Conservation (phyloP, 2,329 filamentous ascomycete genomes). For the Fusarium concolor region DNA sequence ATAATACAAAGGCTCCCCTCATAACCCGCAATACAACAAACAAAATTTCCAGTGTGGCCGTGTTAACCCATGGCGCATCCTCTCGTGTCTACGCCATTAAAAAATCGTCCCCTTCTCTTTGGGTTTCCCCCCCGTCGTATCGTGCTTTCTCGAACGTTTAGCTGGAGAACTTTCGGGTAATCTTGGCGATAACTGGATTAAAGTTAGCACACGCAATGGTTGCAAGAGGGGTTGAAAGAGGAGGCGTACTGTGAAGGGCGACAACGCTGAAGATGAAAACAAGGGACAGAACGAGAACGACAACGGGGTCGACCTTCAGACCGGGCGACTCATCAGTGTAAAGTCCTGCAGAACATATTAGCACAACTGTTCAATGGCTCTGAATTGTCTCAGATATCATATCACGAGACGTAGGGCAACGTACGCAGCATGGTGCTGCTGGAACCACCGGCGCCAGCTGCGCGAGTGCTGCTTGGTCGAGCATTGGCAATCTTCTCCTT, state of each 20-base stretch:
- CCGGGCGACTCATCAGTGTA: conserved; percentile 99
- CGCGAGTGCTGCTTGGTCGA: conserved; percentile 89
- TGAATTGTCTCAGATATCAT: background rate
- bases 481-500: conserved; percentile 97
- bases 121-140: conserved; percentile 23
- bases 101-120: conserved; percentile 33
- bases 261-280: conserved; percentile 99
- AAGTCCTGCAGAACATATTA: conserved; percentile 69
- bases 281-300: conserved; percentile 94
- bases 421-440: conserved; percentile 98
- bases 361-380: conserved; percentile 16
- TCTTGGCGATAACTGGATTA: conserved; percentile 86
- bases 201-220: conserved; percentile 37
- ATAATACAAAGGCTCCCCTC: conserved; percentile 50
- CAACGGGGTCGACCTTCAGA: conserved; percentile 96
- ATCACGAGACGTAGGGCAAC: conserved; percentile 56
- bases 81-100: conserved; percentile 36
- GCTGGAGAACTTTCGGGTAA: conserved; percentile 87
- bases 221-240: background rate
- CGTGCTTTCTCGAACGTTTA: conserved; percentile 51
- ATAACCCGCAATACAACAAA: conserved; percentile 46
- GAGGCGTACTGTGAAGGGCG: conserved; percentile 87
- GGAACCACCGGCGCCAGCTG: conserved; percentile 93
- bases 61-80: conserved; percentile 44
- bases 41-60: conserved; percentile 45